Evolutionary conservation across 495 filamentous ascomycete species (phyloP).

Genomic region (Aspergillus bertholletiae): DNA sequence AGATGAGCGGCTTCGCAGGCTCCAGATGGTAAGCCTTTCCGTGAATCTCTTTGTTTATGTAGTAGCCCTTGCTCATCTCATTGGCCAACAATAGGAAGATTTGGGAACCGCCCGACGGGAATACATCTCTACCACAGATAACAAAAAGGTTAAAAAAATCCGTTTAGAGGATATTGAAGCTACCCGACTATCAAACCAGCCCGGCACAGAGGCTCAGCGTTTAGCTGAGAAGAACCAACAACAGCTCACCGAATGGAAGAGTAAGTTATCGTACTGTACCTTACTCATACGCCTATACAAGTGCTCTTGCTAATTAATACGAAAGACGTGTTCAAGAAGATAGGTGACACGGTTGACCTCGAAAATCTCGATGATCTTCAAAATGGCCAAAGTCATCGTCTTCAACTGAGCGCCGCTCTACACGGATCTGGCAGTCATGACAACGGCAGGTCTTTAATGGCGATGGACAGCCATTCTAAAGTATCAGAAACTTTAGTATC

Average conservation of each 20-base stretch:
- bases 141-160: not conserved
- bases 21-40: conserved; percentile 28
- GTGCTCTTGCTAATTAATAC: conserved; percentile 1
- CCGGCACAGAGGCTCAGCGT: conserved; percentile 19
- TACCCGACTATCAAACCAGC: conserved; percentile 16
- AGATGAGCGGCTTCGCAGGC: conserved; percentile 18
- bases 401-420: conserved; percentile 15
- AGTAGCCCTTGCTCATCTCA: not conserved
- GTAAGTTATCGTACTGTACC: conserved; percentile 19
- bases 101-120: conserved; percentile 34
- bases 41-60: not conserved
- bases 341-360: conserved; percentile 22
- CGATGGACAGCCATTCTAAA: not conserved
- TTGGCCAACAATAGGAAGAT: conserved; percentile 22
- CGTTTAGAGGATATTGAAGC: conserved; percentile 22
- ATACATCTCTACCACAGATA: conserved; percentile 27
- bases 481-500: not conserved
- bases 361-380: conserved; percentile 29
- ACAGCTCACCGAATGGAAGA: conserved; percentile 25
- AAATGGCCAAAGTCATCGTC: conserved; percentile 36
- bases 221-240: conserved; percentile 15
- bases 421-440: conserved; percentile 6
- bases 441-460: not conserved
- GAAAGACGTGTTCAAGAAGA: conserved; percentile 25
- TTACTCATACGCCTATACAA: not conserved